A percentile compares a stretch with the other conserved stretches of the same genome.
Conservation (phyloP, 306 rosid genomes). For the Biancaea sappan region DNA sequence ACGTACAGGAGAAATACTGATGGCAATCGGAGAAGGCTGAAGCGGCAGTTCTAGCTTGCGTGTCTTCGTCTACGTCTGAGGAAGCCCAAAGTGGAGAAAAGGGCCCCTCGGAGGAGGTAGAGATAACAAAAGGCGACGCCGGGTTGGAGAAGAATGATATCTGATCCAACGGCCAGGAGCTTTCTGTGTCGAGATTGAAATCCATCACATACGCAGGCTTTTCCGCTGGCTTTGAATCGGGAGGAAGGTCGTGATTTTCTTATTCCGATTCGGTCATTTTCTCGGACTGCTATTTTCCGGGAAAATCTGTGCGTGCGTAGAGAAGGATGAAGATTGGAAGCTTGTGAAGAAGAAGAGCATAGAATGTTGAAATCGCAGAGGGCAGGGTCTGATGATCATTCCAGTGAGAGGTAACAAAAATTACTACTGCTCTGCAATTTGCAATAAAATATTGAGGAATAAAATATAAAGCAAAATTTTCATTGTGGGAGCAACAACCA, state of each 20-base stretch:
- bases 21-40: slow-evolving; percentile 51
- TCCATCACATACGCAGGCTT: slow-evolving; percentile 69
- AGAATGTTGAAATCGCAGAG: slow-evolving; percentile 22
- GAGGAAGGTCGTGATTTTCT: slow-evolving; percentile 39
- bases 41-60: slow-evolving; percentile 25
- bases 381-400: slow-evolving; percentile 11
- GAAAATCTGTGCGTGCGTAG: not conserved
- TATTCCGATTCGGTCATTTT: slow-evolving; percentile 68
- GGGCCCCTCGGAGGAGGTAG: slow-evolving; percentile 56
- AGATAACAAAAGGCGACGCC: slow-evolving; percentile 60
- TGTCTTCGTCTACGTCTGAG: slow-evolving; percentile 53
- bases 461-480: no score
- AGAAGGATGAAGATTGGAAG: no score
- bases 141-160: slow-evolving; percentile 58
- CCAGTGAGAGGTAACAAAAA: slow-evolving; percentile 10
- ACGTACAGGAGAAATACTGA: slow-evolving; percentile 58
- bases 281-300: slow-evolving; percentile 3
- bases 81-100: slow-evolving; percentile 73
- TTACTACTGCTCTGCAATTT: not conserved
- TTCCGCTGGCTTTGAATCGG: slow-evolving; percentile 35
- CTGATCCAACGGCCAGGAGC: slow-evolving; percentile 75
- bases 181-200: slow-evolving; percentile 70
- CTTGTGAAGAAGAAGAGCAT: not conserved
- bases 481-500: no score
- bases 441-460: no score